Conservation (phyloP, 2,329 filamentous ascomycete species). For the Septoria petroselini region DNA sequence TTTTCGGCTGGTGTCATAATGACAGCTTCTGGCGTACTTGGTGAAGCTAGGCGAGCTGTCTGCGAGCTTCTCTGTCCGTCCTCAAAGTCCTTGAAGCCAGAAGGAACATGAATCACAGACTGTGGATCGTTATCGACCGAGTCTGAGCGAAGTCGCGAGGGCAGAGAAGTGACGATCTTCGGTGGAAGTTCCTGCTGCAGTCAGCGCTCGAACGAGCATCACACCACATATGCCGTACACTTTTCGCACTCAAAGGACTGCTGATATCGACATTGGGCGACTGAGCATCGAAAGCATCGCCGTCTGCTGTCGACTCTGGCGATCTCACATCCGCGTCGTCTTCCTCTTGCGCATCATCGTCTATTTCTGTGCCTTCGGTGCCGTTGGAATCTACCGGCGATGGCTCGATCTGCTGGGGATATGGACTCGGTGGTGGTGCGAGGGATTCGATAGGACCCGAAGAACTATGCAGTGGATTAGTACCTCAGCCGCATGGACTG, state of each 20-base stretch:
- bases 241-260: constrained; percentile 34
- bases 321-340: constrained; percentile 41
- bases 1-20: constrained; percentile 33
- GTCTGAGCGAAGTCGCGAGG: constrained; percentile 47
- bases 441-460: constrained; percentile 49
- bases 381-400: constrained; percentile 83
- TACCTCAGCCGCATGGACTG: neutral
- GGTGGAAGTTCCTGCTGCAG: constrained; percentile 37
- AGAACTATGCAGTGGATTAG: constrained; percentile 36
- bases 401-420: constrained; percentile 67
- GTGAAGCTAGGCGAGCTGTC: constrained; percentile 36
- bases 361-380: constrained; percentile 78
- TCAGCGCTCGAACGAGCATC: constrained; percentile 16
- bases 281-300: constrained; percentile 22
- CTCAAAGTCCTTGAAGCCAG: constrained; percentile 75
- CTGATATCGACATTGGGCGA: constrained; percentile 37
- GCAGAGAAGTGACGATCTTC: constrained; percentile 48
- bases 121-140: constrained; percentile 69
- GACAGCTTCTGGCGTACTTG: constrained; percentile 36
- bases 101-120: constrained; percentile 87
- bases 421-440: constrained; percentile 50
- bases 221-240: constrained; percentile 34
- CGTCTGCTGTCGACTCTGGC: constrained; percentile 17
- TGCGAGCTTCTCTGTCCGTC: constrained; percentile 23
- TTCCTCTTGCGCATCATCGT: constrained; percentile 68